Percentiles rank a stretch among this genome's conserved stretches.
phyloP scores from a whole-genome alignment of 139 green algal genomes.

The Spirogloea muscicola region DNA sequence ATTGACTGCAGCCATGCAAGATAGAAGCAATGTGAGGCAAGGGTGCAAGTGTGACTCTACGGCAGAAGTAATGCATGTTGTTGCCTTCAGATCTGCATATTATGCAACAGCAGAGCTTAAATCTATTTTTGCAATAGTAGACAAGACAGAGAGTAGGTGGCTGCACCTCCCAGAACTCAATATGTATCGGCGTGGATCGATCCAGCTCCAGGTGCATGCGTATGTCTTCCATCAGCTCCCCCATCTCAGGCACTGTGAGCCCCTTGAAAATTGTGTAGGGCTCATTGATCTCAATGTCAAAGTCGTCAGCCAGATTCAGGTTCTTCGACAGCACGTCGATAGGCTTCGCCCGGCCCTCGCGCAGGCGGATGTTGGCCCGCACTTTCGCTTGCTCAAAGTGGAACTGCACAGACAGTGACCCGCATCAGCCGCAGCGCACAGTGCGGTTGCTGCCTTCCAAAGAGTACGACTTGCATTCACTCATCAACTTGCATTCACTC shows the following conservation, averaged over 20 bases:
- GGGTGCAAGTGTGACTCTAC: no score
- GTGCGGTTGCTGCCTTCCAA: no score
- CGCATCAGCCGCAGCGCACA: background rate
- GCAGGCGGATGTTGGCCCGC: conserved; percentile 45
- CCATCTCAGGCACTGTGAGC: conserved; percentile 46
- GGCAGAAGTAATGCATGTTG: no score
- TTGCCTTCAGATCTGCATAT: no score
- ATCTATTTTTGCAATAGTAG: no score
- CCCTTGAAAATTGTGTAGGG: conserved; percentile 45
- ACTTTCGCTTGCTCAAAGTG: conserved; percentile 46
- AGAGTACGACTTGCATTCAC: background rate
- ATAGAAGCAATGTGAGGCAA: no score
- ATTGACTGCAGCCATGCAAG: no score
- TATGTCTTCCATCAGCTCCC: conserved; percentile 48
- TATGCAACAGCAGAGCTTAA: no score
- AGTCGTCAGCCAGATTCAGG: conserved; percentile 24
- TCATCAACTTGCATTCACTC: no score
- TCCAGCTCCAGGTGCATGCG: conserved; percentile 45
- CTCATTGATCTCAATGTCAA: conserved; percentile 42
- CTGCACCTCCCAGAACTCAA: conserved; percentile 39
- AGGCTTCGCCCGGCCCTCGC: conserved; percentile 49
- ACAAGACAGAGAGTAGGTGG: no score
- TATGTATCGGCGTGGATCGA: conserved; percentile 5
- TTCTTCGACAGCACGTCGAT: conserved; percentile 50
- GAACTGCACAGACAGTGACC: conserved; percentile 31